Percentiles rank a stretch among this genome's conserved stretches.
Evolutionary conservation across 2,329 filamentous ascomycete genomes (phyloP).

Genomic region (Paracoccidioides lutzii): DNA sequence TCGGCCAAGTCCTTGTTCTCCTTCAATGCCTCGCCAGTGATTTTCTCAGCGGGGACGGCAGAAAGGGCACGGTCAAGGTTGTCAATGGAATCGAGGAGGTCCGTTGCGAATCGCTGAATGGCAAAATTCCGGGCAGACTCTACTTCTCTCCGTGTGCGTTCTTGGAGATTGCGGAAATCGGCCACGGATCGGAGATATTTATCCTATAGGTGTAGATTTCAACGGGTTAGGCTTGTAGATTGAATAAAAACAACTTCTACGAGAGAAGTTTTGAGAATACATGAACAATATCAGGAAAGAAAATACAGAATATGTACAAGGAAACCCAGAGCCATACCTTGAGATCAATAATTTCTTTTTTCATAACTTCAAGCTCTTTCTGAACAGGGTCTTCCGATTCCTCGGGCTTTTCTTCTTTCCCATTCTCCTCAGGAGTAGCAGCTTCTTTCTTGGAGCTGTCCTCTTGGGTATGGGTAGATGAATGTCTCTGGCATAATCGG

Average conservation of each 20-base stretch:
- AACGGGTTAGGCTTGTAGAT: background rate
- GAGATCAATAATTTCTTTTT: conserved; percentile 62
- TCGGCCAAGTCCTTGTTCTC: conserved; percentile 59
- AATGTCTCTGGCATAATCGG: conserved; percentile 25
- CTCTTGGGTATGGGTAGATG: conserved; percentile 30
- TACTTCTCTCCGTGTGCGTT: conserved; percentile 82
- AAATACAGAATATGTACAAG: background rate
- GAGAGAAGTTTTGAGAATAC: no score
- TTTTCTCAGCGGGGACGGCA: conserved; percentile 63
- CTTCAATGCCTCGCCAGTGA: conserved; percentile 43
- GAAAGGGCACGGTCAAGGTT: conserved; percentile 88
- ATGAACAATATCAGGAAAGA: background rate
- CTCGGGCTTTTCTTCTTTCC: conserved; percentile 25
- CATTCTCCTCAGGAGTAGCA: conserved; percentile 30
- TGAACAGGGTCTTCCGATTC: conserved; percentile 38
- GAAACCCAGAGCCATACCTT: conserved; percentile 49
- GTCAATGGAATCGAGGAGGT: conserved; percentile 89
- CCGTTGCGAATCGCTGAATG: conserved; percentile 85
- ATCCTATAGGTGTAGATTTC: conserved; percentile 46
- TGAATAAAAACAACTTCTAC: background rate
- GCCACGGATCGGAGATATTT: conserved; percentile 87
- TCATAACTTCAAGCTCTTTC: conserved; percentile 59
- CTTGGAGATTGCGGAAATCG: conserved; percentile 96
- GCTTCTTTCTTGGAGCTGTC: conserved; percentile 21
- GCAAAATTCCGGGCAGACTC: conserved; percentile 81